A percentile compares a stretch with the other conserved stretches of the same genome.
Evolutionary conservation across 441 rosid genomes (phyloP).

Genomic region (Gossypium lobatum): DNA sequence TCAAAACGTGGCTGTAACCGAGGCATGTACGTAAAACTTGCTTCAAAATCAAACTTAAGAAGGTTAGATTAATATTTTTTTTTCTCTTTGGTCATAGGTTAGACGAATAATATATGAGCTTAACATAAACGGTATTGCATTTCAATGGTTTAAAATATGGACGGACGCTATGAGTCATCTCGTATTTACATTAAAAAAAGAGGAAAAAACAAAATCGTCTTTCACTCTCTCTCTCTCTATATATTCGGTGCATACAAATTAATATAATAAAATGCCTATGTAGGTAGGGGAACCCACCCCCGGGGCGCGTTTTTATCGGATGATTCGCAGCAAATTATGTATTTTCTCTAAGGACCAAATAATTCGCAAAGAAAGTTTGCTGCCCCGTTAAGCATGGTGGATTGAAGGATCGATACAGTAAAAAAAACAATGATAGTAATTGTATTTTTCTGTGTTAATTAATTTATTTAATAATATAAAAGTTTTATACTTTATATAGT

Average conservation of each 20-base stretch:
- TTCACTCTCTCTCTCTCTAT: too few relatives aligned
- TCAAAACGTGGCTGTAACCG: too few relatives aligned
- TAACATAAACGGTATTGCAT: not conserved
- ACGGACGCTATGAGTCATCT: not conserved
- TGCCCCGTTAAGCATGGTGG: not conserved
- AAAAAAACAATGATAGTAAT: not conserved
- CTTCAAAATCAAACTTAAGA: not conserved
- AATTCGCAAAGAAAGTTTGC: not conserved
- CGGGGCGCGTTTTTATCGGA: not conserved
- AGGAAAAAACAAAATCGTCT: too few relatives aligned
- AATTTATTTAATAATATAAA: too few relatives aligned
- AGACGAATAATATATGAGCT: too few relatives aligned
- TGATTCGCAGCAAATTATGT: not conserved
- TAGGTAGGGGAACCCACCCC: too few relatives aligned
- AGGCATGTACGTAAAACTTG: not conserved
- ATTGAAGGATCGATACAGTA: not conserved
- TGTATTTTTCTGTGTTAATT: not conserved
- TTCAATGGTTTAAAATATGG: not conserved
- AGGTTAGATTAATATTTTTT: not conserved
- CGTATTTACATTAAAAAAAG: not conserved
- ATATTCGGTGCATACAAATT: not conserved
- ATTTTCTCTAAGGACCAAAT: not conserved
- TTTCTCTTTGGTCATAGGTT: too few relatives aligned
- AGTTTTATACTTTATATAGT: too few relatives aligned
- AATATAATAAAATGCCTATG: not conserved